Conservation (phyloP, 345 rosid genomes). For the Aegle marmelos region DNA sequence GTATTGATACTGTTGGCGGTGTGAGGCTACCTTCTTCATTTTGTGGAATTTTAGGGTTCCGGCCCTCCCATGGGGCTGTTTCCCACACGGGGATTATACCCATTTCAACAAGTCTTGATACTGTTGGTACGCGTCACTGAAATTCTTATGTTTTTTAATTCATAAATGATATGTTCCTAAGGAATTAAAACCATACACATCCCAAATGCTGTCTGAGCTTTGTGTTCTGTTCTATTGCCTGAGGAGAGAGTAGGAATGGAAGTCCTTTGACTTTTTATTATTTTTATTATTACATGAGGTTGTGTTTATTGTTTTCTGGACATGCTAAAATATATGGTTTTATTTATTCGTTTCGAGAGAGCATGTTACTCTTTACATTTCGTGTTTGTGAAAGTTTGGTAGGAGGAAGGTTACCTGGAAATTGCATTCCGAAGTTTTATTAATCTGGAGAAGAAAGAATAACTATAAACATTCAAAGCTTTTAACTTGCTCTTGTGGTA, state of each 20-base stretch:
- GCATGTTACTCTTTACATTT: neutral
- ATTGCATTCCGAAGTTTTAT: neutral
- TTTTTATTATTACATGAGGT: neutral
- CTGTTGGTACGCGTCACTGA: slow-evolving; percentile 63
- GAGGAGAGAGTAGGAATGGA: neutral
- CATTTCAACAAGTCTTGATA: slow-evolving; percentile 70
- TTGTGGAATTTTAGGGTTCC: slow-evolving; percentile 85
- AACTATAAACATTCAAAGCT: no score
- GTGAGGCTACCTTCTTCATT: slow-evolving; percentile 87
- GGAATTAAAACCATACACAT: neutral
- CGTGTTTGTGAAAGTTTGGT: neutral
- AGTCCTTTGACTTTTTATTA: neutral
- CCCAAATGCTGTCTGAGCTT: neutral
- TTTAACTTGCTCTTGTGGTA: neutral
- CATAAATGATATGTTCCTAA: neutral
- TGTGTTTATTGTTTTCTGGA: neutral
- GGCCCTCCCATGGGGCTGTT: slow-evolving; percentile 72
- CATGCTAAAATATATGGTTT: neutral
- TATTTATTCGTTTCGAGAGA: neutral
- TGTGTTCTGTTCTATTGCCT: neutral
- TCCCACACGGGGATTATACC: slow-evolving; percentile 59
- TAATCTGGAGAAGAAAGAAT: neutral
- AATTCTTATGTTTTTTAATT: neutral
- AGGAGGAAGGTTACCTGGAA: neutral
- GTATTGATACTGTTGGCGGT: slow-evolving; percentile 85